Evolutionary conservation across 305 asterid genomes (phyloP).

Genomic region (Petunia hybrid): DNA sequence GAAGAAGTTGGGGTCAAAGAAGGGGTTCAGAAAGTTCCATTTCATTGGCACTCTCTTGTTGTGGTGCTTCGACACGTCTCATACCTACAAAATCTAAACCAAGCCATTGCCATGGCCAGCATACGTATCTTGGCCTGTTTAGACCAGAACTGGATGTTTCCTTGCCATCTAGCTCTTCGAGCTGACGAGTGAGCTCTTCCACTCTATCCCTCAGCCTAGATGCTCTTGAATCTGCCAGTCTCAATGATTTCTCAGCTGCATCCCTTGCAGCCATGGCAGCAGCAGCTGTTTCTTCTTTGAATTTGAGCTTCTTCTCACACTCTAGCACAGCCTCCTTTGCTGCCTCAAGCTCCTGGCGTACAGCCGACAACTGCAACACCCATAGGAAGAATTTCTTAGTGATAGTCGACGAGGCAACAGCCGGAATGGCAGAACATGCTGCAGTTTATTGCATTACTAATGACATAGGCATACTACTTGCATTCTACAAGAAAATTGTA

Average conservation of each 20-base stretch:
- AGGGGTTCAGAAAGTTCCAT: conserved; percentile 99
- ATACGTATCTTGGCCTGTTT: conserved; percentile 72
- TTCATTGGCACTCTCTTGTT: conserved; percentile 68
- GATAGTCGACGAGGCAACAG: background rate
- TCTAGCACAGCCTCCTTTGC: conserved; percentile 75
- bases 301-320: conserved; percentile 83
- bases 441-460: background rate
- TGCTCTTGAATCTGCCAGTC: conserved; percentile 85
- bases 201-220: conserved; percentile 86
- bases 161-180: conserved; percentile 73
- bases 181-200: conserved; percentile 90
- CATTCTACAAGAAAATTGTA: background rate
- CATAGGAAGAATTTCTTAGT: background rate
- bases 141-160: conserved; percentile 62
- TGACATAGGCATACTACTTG: background rate
- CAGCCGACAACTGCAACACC: conserved; percentile 70
- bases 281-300: conserved; percentile 92
- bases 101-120: conserved; percentile 99
- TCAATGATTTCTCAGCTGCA: conserved; percentile 93
- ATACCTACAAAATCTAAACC: conserved; percentile 80
- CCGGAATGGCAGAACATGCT: background rate
- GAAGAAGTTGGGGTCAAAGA: conserved; percentile 47
- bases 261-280: conserved; percentile 99
- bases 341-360: conserved; percentile 81
- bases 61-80: conserved; percentile 50